phyloP scores from a whole-genome alignment of 768 basidiomycete species.

The Trametes coccinea region DNA sequence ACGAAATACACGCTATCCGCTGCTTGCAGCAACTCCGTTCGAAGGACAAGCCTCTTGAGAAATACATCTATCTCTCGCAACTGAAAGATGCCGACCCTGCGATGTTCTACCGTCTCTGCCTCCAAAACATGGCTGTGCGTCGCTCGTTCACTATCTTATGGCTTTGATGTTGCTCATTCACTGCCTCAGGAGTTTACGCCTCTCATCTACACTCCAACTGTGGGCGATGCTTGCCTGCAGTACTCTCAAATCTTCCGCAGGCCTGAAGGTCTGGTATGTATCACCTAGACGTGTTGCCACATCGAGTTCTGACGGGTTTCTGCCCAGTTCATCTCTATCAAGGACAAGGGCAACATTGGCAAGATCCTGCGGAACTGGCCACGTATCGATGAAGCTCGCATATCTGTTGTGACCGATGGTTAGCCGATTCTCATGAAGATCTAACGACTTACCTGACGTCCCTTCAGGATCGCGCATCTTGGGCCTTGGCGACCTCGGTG shows the following conservation, averaged over 20 bases:
- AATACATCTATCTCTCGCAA: slow-evolving; percentile 81
- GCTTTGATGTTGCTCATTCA: background rate
- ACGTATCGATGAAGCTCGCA: slow-evolving; percentile 71
- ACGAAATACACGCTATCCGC: slow-evolving; percentile 53
- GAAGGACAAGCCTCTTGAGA: slow-evolving; percentile 73
- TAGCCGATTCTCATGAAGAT: slow-evolving; percentile 20
- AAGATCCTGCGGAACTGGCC: slow-evolving; percentile 74
- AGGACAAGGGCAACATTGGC: slow-evolving; percentile 80
- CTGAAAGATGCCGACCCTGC: slow-evolving; percentile 71
- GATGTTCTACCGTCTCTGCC: slow-evolving; percentile 78
- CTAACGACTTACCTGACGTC: background rate
- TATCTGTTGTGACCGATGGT: slow-evolving; percentile 93
- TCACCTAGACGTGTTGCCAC: background rate
- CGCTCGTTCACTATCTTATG: background rate
- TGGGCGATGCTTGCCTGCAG: slow-evolving; percentile 87
- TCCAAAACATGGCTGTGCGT: slow-evolving; percentile 66
- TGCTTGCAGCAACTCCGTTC: slow-evolving; percentile 72
- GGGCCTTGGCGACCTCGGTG: slow-evolving; percentile 81
- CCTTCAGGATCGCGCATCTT: slow-evolving; percentile 78
- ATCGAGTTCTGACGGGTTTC: background rate
- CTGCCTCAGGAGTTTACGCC: slow-evolving; percentile 56
- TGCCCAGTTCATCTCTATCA: slow-evolving; percentile 75
- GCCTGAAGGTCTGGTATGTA: slow-evolving; percentile 67
- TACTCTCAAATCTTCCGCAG: slow-evolving; percentile 77
- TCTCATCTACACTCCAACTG: slow-evolving; percentile 89